Evolutionary conservation across 2,329 filamentous ascomycete species (phyloP).

Genomic region (Didymella pomorum): DNA sequence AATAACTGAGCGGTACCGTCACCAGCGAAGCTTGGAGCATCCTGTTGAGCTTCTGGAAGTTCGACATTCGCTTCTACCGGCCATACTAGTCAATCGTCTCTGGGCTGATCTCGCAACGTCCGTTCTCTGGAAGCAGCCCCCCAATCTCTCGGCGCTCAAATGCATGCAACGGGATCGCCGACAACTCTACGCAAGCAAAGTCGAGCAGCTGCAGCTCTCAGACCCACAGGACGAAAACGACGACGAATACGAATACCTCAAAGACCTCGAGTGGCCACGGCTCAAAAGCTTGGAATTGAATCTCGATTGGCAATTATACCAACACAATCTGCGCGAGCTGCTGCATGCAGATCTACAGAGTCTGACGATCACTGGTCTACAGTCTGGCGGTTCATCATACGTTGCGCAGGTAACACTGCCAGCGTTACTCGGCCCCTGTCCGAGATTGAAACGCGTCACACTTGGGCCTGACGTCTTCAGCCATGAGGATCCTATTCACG

Average conservation of each 20-base stretch:
- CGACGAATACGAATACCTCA: constrained; percentile 34
- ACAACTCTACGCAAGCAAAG: constrained; percentile 46
- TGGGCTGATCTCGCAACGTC: constrained; percentile 47
- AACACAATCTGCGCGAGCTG: constrained; percentile 30
- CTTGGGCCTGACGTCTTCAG: constrained; percentile 35
- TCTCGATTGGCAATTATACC: constrained; percentile 37
- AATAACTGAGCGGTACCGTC: constrained; percentile 42
- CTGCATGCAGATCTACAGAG: constrained; percentile 37
- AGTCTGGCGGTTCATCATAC: constrained; percentile 33
- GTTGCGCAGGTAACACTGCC: constrained; percentile 36
- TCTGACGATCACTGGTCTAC: constrained; percentile 37
- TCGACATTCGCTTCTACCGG: constrained; percentile 44
- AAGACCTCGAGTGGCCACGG: constrained; percentile 39
- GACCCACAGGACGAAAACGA: constrained; percentile 27
- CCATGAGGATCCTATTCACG: constrained; percentile 32
- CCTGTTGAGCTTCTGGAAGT: constrained; percentile 47
- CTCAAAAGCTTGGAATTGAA: constrained; percentile 43
- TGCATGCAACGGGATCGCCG: constrained; percentile 31
- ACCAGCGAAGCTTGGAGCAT: constrained; percentile 42
- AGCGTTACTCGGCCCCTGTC: constrained; percentile 31
- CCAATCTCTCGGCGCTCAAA: constrained; percentile 39
- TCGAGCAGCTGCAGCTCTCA: constrained; percentile 37
- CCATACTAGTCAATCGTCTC: constrained; percentile 42
- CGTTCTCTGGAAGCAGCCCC: constrained; percentile 44
- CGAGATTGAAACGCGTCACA: constrained; percentile 36